Evolutionary conservation across 805 yeast genomes (phyloP).

Genomic region (Suhomyces vadensis): DNA sequence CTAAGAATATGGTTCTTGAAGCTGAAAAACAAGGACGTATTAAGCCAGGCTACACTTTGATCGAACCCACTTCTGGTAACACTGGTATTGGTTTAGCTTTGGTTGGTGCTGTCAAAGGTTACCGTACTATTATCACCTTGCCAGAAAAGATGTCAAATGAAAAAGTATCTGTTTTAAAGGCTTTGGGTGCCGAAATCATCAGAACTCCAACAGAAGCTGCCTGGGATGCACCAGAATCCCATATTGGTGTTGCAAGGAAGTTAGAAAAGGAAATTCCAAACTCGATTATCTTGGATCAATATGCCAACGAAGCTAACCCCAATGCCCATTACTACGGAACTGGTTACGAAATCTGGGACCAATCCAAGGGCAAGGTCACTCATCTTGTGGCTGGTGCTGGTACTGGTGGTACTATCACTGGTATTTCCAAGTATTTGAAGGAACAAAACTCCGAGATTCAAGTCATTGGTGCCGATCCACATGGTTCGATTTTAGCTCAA

Average conservation of each 20-base stretch:
- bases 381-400: conserved; percentile 91
- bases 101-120: conserved; percentile 84
- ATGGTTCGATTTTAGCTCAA: conserved; percentile 79
- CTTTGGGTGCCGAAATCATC: conserved; percentile 86
- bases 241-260: conserved; percentile 82
- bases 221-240: conserved; percentile 90
- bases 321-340: conserved; percentile 83
- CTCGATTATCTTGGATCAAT: conserved; percentile 82
- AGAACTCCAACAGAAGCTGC: conserved; percentile 93
- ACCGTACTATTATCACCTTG: conserved; percentile 80
- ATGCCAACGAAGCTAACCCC: conserved; percentile 76
- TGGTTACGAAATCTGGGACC: conserved; percentile 83
- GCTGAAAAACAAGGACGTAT: conserved; percentile 78
- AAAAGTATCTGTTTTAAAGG: conserved; percentile 83
- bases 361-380: conserved; percentile 67
- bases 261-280: conserved; percentile 82
- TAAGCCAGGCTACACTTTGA: conserved; percentile 81
- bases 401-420: conserved; percentile 96
- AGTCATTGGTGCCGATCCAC: conserved; percentile 82
- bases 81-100: conserved; percentile 90
- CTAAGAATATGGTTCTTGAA: conserved; percentile 81
- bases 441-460: conserved; percentile 62
- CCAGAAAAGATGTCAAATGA: conserved; percentile 94
- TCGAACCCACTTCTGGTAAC: conserved; percentile 90
- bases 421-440: conserved; percentile 78